Evolutionary conservation across 2,329 filamentous ascomycete genomes (phyloP), one percentile per base, ranked within the genome.

Genomic region (Calonectria leucothoes): DNA sequence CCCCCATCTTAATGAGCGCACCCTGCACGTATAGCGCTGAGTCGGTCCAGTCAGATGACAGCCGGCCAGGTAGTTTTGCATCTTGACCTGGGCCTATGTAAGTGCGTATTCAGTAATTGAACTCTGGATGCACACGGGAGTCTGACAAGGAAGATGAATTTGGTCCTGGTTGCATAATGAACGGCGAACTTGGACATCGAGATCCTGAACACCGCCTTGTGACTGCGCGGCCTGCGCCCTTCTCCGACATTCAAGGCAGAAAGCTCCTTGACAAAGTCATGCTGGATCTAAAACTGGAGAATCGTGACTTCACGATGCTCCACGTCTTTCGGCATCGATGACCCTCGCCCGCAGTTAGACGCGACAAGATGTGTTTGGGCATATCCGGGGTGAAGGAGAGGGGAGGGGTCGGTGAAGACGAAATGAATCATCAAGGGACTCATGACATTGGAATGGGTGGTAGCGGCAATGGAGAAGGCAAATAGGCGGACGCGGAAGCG

Each of bases 31-130:
- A 39, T 61, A 55, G 31, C 42, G 45, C 66, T 39, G n/a, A 39
- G 57, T 25, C 35, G 70, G 51, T 17, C 51, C 23, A 66, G 59
- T 71, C 68, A 74, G 69, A 70, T 73, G 70, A 75, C 29, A 75
- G 59, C 78, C 78, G 76, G 59, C 78, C 78, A 75, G 78, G 74
- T 77, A 78, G 77, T 78, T 75, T 79, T 71, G 75, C 65, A 67
- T 49, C 66, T 49, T 71, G 70, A 70, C 15, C 61, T 61, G 37
- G 29, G 11, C n/a, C 27, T 37, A 25, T 65, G 66, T 75, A 77
- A 76, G 75, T 74, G 75, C 71, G 61, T 52, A n/a, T 55, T 39
- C 33, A 15, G 14, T 20, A 15, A 39, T 39, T 61, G 55, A 61
- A 39, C 55, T 37, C 33, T 61, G 33, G 33, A 42, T 27, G 11